Conservation (phyloP, 768 basidiomycete genomes). For the Tephrocybe sp. region DNA sequence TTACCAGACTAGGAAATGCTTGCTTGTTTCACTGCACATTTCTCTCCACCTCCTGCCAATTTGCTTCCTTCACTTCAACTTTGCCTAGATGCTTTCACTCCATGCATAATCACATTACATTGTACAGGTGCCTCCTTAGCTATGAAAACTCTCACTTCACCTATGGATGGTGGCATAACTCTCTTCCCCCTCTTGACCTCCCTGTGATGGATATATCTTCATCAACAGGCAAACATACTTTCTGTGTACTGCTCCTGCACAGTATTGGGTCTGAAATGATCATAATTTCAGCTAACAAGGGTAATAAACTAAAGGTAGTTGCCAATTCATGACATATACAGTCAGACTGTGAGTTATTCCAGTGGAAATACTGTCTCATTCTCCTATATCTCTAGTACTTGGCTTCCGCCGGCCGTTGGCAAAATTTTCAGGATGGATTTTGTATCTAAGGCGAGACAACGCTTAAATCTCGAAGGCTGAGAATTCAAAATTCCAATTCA, state of each 20-base stretch:
- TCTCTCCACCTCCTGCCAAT: slow-evolving; percentile 27
- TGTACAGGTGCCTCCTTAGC: too few species aligned
- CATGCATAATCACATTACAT: slow-evolving; percentile 16
- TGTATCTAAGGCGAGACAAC: too few species aligned
- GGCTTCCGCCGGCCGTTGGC: too few species aligned
- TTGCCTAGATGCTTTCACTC: slow-evolving; percentile 16
- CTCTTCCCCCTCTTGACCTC: slow-evolving; percentile 26
- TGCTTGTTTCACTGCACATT: slow-evolving; percentile 26
- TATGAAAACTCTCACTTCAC: slow-evolving; percentile 19
- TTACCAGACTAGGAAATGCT: slow-evolving; percentile 24
- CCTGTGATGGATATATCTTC: slow-evolving; percentile 48
- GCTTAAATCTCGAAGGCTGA: too few species aligned
- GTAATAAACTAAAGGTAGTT: slow-evolving; percentile 54
- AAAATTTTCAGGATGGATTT: too few species aligned
- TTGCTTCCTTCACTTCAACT: slow-evolving; percentile 20
- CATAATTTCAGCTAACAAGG: slow-evolving; percentile 59
- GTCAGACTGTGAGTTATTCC: slow-evolving; percentile 48
- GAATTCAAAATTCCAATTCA: too few species aligned
- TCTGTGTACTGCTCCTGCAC: slow-evolving; percentile 49
- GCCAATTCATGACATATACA: slow-evolving; percentile 67
- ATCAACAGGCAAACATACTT: slow-evolving; percentile 37
- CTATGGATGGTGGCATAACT: slow-evolving; percentile 30
- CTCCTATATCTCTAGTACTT: slow-evolving; percentile 2
- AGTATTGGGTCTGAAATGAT: slow-evolving; percentile 61
- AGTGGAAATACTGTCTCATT: background rate